A percentile compares a stretch with the other conserved stretches of the same genome.
These are phyloP conservation scores for Mrakiaceae sp. DNA, from an alignment of 1,284 basidiomycete genomes.

Conservation along the genomic window DNA sequence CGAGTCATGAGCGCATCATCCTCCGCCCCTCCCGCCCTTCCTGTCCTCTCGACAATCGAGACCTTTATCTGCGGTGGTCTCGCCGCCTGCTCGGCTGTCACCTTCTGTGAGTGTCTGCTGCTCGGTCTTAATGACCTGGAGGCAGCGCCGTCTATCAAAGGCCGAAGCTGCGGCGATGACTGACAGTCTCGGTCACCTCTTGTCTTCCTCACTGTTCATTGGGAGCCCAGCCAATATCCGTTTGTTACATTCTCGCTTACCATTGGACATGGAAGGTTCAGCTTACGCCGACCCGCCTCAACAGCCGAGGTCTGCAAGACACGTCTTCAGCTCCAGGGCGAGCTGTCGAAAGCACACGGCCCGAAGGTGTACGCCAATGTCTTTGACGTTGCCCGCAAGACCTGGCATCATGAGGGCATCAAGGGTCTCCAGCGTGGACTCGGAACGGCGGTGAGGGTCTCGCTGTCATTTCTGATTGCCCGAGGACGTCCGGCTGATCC, in stretches of 20 bases:
- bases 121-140: too few relatives aligned
- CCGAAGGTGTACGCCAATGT: constrained; percentile 78
- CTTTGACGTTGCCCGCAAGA: constrained; percentile 77
- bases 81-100: constrained; percentile 76
- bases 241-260: background rate
- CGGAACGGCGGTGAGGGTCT: constrained; percentile 62
- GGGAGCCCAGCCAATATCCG: too few relatives aligned
- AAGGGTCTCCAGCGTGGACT: constrained; percentile 84
- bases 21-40: background rate
- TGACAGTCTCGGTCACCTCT: background rate
- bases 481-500: background rate
- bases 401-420: constrained; percentile 81
- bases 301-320: constrained; percentile 78
- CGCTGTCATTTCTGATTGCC: background rate
- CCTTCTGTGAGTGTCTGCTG: constrained; percentile 31
- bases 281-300: constrained; percentile 27
- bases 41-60: constrained; percentile 50
- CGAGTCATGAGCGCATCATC: background rate
- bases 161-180: too few relatives aligned
- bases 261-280: constrained; percentile 24
- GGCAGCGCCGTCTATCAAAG: too few relatives aligned
- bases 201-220: background rate
- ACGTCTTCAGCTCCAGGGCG: constrained; percentile 84
- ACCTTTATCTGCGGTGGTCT: constrained; percentile 75
- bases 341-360: constrained; percentile 55